Evolutionary conservation across 2,329 filamentous ascomycete genomes (phyloP), one percentile per base, ranked within the genome.

Genomic region (Alternaria angustiovoidea): DNA sequence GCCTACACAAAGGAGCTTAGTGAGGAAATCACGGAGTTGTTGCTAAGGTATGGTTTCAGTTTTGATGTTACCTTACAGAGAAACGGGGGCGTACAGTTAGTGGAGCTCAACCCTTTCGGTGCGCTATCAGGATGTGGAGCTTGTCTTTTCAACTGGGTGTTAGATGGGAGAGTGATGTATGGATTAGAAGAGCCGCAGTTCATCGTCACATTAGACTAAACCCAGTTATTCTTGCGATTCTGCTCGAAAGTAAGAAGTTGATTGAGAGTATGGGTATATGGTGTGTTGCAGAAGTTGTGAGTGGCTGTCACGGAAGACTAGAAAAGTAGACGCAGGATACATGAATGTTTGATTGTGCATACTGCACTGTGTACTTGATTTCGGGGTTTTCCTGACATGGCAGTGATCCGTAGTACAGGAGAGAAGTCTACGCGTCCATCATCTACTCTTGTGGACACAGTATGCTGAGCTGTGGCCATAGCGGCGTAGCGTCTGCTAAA

Each of bases 41-140:
- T 82, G 22, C 12, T 77, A 20, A 57, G 69, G 22, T 77, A 83
- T 57, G 81, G 81, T 0, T 80, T 83, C 46, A 77, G 75, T 4
- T 83, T 84, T 59, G 81, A 84, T 62, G 68, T 83, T 16, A 70
- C 78, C 16, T 80, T 77, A 47, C 71, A 80, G 26, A 70, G 79
- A 38, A 62, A 68, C 3, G 54, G 52, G 0, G 57, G 63, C 2
- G 59, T 64, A 0, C 63, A 76, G 67, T 65, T 84, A n/a, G 74
- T 84, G 14, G 80, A 84, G 65, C 67, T 83, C 36, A 84, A 83
- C 55, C 76, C 75, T 1, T 84, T 84, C 65, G 82, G 82, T 0
- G 77, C 75, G 2, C 73, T 79, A 62, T 81, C 79, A 22, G 77
- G 75, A 4, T 83, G 81, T 69, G 81, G 82, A 7, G 80, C 78